These are phyloP conservation scores for Pezicula radicicola DNA, from an alignment of 2,329 filamentous ascomycete species.

Conservation along the genomic window DNA sequence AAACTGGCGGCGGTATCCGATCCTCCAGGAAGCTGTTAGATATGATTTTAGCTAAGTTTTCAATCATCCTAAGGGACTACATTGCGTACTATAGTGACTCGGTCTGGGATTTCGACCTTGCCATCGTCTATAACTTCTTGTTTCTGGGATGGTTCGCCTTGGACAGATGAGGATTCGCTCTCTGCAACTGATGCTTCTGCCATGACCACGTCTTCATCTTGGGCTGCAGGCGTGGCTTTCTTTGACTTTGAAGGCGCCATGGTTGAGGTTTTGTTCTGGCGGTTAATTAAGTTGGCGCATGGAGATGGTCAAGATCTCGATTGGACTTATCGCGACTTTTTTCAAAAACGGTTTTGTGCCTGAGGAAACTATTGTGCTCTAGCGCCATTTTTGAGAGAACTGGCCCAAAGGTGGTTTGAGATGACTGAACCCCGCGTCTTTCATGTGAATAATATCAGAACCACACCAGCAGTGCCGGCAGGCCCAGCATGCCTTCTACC, in stretches of 20 bases:
- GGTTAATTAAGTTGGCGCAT: slow-evolving; percentile 4
- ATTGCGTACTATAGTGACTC: slow-evolving; percentile 11
- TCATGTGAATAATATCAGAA: no score
- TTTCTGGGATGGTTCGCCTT: not conserved
- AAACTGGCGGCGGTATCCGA: slow-evolving; percentile 90
- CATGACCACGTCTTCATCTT: slow-evolving; percentile 24
- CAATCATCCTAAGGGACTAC: not conserved
- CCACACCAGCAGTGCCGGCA: no score
- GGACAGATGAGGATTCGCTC: not conserved
- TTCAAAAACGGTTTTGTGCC: not conserved
- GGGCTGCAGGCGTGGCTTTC: slow-evolving; percentile 4
- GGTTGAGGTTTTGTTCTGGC: not conserved
- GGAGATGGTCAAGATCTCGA: not conserved
- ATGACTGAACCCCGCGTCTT: not conserved
- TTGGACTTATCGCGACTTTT: slow-evolving; percentile 3
- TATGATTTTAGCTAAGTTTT: not conserved
- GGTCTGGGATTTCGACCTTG: slow-evolving; percentile 16
- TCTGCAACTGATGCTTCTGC: slow-evolving; percentile 14
- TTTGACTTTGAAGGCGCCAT: slow-evolving; percentile 22
- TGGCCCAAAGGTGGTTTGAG: not conserved
- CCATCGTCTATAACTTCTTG: not conserved
- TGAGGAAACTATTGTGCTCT: not conserved
- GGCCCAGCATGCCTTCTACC: no score
- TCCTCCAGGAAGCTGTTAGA: slow-evolving; percentile 73
- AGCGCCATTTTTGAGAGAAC: no score